A percentile compares a stretch with the other conserved stretches of the same genome.
These are phyloP conservation scores for Epithele typhae DNA, from an alignment of 768 basidiomycete genomes.

Conservation along the genomic window DNA sequence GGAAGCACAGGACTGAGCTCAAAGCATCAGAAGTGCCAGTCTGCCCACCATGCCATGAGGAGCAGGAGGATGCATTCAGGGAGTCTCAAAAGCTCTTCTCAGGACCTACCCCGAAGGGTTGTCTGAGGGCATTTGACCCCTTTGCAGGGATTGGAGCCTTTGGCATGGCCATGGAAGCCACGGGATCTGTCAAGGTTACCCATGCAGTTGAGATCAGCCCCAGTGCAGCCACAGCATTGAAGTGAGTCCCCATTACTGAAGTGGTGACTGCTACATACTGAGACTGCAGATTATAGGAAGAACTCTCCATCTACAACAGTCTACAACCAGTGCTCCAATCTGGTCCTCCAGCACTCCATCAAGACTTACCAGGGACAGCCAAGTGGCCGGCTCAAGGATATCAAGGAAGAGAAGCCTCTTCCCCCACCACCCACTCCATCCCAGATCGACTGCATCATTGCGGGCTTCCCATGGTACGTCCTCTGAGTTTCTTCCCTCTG, in stretches of 20 bases:
- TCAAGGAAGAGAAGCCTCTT: constrained; percentile 29
- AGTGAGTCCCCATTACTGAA: constrained; percentile 30
- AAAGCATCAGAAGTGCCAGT: too few species aligned
- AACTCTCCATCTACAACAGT: constrained; percentile 51
- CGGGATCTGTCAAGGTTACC: constrained; percentile 51
- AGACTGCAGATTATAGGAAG: constrained; percentile 31
- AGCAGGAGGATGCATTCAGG: constrained; percentile 28
- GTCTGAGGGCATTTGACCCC: constrained; percentile 35
- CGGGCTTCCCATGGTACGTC: constrained; percentile 74
- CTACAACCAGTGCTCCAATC: constrained; percentile 71
- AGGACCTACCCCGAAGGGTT: not conserved
- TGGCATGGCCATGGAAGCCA: constrained; percentile 49
- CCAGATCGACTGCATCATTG: constrained; percentile 56
- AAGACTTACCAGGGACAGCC: constrained; percentile 38
- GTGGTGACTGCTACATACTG: too few species aligned
- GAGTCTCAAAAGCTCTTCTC: constrained; percentile 34
- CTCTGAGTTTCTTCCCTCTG: not conserved
- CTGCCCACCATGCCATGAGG: constrained; percentile 41
- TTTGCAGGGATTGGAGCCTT: constrained; percentile 57
- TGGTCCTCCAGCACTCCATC: constrained; percentile 53
- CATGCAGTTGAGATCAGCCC: constrained; percentile 74
- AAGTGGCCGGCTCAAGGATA: constrained; percentile 33
- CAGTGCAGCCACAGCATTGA: constrained; percentile 63
- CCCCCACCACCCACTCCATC: constrained; percentile 49
- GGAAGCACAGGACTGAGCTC: too few species aligned